Evolutionary conservation across 371 early-diverging fungal genomes (phyloP), one percentile per base, ranked within the genome.

Genomic region (Capniomyces stellatus): DNA sequence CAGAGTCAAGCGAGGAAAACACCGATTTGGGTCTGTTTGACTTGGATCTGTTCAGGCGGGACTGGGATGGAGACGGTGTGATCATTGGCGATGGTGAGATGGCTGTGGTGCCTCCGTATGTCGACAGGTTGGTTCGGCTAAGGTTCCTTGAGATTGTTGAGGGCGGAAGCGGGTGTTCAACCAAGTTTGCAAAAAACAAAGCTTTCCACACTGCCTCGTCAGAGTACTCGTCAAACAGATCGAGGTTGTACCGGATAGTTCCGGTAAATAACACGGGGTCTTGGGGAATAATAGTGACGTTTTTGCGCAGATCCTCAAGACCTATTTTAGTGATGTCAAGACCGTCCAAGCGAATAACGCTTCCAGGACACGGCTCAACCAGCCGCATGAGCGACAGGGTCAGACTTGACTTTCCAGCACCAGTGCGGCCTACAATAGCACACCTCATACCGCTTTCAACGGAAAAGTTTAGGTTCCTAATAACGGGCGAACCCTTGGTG

Each of bases 221-320:
- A 2, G 62, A 46, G 35, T 76, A 68, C 44, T 77, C 67, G 43
- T 70, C 60, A 56, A 83, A 80, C 2, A 82, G 85, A 59, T 83
- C 85, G 12, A 85, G 66, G 56, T 85, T 85, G 48, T 64, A 70
- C 12, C 83, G 68, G 41, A 82, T 58, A 1, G 79, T 72, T n/a
- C 82, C 81, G 27, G 69, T 73, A 63, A 82, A 82, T 35, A 80
- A 57, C 0, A 75, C 75, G 1, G 83, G 82, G 42, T 82, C 83
- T 64, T 88, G 85, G 27, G 87, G 86, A 46, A 88, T 82, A 41
- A 88, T 83, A 1, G 87, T 79, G 23, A 92, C 50, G 19, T 72
- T 65, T 10, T 73, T 72, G 28, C 92, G 79, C 44, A 90, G 70
- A 50, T 79, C 78, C 25, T 73, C 69, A 12, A 87, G 61, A 49